Evolutionary conservation across 2,329 filamentous ascomycete species (phyloP).

Genomic region (Fusarium drepaniforme): DNA sequence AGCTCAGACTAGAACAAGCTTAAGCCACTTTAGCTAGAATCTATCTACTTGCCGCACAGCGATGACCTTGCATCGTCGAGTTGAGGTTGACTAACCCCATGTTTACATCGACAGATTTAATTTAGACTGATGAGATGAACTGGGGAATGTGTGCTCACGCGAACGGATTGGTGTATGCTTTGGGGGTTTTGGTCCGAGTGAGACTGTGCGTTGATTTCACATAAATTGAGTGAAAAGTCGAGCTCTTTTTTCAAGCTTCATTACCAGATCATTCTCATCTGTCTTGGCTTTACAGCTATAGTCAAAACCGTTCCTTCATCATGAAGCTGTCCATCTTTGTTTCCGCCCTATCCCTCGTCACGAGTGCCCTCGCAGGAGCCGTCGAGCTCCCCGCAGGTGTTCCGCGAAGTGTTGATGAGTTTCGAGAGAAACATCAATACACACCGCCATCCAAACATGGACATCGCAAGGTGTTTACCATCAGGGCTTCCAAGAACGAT

Average conservation of each 20-base stretch:
- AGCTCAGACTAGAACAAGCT: conserved; percentile 9
- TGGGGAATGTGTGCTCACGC: conserved; percentile 3
- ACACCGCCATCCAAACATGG: conserved; percentile 13
- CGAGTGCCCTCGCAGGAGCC: conserved; percentile 29
- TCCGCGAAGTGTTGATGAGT: conserved; percentile 41
- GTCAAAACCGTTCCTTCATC: neutral
- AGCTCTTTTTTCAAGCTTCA: neutral
- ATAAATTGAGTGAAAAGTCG: conserved; percentile 15
- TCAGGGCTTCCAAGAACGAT: conserved; percentile 35
- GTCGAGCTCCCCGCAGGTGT: conserved; percentile 42
- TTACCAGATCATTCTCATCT: neutral
- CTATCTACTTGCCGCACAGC: neutral
- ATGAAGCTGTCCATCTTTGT: conserved; percentile 42
- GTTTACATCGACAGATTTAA: neutral
- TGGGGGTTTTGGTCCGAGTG: conserved; percentile 14
- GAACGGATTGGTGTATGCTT: conserved; percentile 12
- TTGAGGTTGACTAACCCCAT: conserved; percentile 1
- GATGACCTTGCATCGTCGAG: neutral
- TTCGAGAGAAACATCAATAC: conserved; percentile 39
- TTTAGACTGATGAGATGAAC: neutral
- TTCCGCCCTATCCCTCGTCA: conserved; percentile 31
- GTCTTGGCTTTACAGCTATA: neutral
- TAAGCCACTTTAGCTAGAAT: conserved; percentile 3
- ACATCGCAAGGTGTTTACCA: conserved; percentile 34
- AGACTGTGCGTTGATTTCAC: neutral